Conservation (phyloP, 345 rosid species). For the Salix caprea region DNA sequence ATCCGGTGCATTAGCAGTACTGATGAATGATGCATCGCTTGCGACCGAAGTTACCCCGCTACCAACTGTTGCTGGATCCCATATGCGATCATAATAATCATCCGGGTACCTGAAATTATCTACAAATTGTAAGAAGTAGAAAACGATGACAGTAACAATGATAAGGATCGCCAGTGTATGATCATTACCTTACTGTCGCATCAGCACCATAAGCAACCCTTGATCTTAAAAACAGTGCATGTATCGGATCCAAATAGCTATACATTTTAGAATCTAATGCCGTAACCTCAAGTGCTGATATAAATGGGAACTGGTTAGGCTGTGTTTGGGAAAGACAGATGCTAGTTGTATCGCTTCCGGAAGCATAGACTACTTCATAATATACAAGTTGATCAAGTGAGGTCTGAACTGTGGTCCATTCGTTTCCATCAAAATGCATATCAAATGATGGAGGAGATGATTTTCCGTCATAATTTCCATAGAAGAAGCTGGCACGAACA, state of each 20-base stretch:
- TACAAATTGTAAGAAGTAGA: background rate
- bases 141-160: too few relatives aligned
- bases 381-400: background rate
- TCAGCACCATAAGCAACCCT: conserved; percentile 15
- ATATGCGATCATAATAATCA: conserved; percentile 39
- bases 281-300: conserved; percentile 26
- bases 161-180: background rate
- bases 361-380: conserved; percentile 14
- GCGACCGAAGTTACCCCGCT: conserved; percentile 12
- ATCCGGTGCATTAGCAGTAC: conserved; percentile 15
- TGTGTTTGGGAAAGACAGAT: conserved; percentile 29
- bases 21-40: conserved; percentile 6
- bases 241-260: background rate
- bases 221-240: conserved; percentile 4
- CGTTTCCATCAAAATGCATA: conserved; percentile 21
- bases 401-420: conserved; percentile 22
- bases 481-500: conserved; percentile 21
- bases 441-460: conserved; percentile 24
- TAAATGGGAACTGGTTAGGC: conserved; percentile 26
- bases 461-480: conserved; percentile 27
- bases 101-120: conserved; percentile 9
- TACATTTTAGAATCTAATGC: conserved; percentile 20
- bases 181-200: background rate
- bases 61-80: conserved; percentile 25
- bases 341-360: conserved; percentile 9